phyloP scores from a whole-genome alignment of 305 asterid species.

The Andrographis paniculata region DNA sequence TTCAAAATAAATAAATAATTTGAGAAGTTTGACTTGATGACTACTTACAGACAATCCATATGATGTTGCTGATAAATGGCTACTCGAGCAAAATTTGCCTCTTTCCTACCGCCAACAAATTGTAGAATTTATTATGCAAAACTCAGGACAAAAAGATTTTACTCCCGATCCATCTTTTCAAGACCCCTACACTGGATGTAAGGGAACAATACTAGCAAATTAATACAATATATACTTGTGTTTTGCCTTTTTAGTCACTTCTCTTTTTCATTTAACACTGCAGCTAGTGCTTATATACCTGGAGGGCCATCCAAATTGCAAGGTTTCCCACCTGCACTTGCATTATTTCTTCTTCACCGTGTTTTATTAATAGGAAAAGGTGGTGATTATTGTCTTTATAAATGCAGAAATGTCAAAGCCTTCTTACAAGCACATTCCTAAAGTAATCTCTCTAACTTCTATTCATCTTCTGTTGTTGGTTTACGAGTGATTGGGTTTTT shows the following conservation, averaged over 20 bases:
- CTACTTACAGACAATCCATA: slow-evolving; percentile 75
- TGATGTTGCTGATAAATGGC: slow-evolving; percentile 91
- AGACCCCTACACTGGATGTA: slow-evolving; percentile 96
- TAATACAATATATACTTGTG: slow-evolving; percentile 19
- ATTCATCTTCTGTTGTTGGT: not conserved
- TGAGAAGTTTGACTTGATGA: slow-evolving; percentile 3
- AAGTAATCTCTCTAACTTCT: slow-evolving; percentile 34
- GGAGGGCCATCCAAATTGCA: slow-evolving; percentile 64
- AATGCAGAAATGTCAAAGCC: slow-evolving; percentile 48
- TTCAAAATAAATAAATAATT: no score
- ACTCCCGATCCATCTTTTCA: slow-evolving; percentile 55
- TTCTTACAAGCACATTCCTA: slow-evolving; percentile 88
- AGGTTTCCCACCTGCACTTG: slow-evolving; percentile 28
- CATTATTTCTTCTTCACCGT: slow-evolving; percentile 12
- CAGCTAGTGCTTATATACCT: slow-evolving; percentile 95
- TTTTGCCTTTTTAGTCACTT: slow-evolving; percentile 16
- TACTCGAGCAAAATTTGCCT: slow-evolving; percentile 80
- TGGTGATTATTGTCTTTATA: slow-evolving; percentile 21
- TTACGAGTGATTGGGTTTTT: not conserved
- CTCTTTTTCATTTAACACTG: slow-evolving; percentile 27
- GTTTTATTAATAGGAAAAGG: not conserved
- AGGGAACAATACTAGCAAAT: slow-evolving; percentile 24
- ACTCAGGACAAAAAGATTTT: slow-evolving; percentile 69
- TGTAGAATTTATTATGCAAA: slow-evolving; percentile 40
- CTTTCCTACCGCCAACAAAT: slow-evolving; percentile 78